Conservation (phyloP, 1,139 yeast genomes). For the Taphrina betulina region DNA sequence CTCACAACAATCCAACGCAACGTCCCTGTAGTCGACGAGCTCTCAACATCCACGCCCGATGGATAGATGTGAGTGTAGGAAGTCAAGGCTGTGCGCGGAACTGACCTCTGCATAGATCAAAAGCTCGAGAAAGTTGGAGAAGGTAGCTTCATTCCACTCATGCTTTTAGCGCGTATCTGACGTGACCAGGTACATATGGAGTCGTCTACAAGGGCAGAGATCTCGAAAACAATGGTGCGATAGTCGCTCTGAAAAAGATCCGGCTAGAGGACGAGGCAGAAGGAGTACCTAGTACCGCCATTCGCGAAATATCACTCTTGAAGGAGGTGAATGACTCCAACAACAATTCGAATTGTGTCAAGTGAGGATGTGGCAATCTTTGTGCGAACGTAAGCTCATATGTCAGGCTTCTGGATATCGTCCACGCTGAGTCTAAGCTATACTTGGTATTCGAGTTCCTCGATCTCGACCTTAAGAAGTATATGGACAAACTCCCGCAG, state of each 20-base stretch:
- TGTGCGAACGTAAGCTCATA: background rate
- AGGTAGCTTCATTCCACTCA: conserved; percentile 49
- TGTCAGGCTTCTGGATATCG: conserved; percentile 69
- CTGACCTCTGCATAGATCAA: no score
- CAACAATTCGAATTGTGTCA: conserved; percentile 58
- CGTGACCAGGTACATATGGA: conserved; percentile 72
- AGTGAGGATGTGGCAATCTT: conserved; percentile 23
- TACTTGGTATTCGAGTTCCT: conserved; percentile 91
- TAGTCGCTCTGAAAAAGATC: conserved; percentile 92
- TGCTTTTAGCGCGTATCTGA: conserved; percentile 2
- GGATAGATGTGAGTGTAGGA: no score
- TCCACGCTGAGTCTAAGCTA: conserved; percentile 92
- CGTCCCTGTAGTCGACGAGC: no score
- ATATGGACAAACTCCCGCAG: conserved; percentile 93
- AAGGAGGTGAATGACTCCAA: conserved; percentile 92
- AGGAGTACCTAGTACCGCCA: conserved; percentile 98
- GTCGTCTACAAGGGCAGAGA: conserved; percentile 96
- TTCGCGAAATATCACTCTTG: conserved; percentile 87
- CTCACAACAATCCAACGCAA: no score
- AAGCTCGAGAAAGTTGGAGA: conserved; percentile 96
- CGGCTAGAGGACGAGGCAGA: conserved; percentile 96
- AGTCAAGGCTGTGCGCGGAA: no score
- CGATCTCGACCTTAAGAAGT: conserved; percentile 90
- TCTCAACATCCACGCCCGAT: no score
- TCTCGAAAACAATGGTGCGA: conserved; percentile 75